Evolutionary conservation across 164 flowering plant species (phyloP).

Genomic region (Umbilicus rupestris): DNA sequence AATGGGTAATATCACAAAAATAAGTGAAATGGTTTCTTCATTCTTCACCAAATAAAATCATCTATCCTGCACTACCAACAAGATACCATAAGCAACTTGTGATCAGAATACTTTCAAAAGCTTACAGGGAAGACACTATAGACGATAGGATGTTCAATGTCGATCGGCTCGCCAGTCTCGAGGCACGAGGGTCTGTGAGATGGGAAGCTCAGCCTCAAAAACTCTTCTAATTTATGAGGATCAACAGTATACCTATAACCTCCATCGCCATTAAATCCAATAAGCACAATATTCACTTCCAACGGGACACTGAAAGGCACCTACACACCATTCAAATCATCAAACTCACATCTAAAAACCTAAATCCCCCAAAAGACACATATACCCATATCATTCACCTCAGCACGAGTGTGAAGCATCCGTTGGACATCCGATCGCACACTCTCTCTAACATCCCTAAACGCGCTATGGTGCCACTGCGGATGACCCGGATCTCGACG

Average conservation of each 20-base stretch:
- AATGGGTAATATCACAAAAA: not conserved
- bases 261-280: slow-evolving; percentile 86
- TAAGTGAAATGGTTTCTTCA: no score
- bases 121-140: slow-evolving; percentile 74
- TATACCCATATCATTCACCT: slow-evolving; percentile 32
- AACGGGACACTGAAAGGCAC: slow-evolving; percentile 99
- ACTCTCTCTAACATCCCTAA: slow-evolving; percentile 66
- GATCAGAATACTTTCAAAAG: not conserved
- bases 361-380: not conserved
- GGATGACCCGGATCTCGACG: slow-evolving; percentile 82
- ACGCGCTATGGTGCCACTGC: slow-evolving; percentile 96
- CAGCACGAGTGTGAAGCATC: slow-evolving; percentile 91
- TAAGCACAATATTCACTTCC: slow-evolving; percentile 77
- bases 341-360: not conserved
- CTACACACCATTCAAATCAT: slow-evolving; percentile 27
- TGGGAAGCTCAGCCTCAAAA: slow-evolving; percentile 56
- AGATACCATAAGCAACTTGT: not conserved
- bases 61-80: no score
- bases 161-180: slow-evolving; percentile 88
- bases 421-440: slow-evolving; percentile 77
- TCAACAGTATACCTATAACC: slow-evolving; percentile 75
- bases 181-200: slow-evolving; percentile 76
- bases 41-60: no score
- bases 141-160: slow-evolving; percentile 83
- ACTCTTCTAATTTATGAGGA: slow-evolving; percentile 61